phyloP scores from a whole-genome alignment of 768 basidiomycete species.

The Rhizopogon salebrosus region DNA sequence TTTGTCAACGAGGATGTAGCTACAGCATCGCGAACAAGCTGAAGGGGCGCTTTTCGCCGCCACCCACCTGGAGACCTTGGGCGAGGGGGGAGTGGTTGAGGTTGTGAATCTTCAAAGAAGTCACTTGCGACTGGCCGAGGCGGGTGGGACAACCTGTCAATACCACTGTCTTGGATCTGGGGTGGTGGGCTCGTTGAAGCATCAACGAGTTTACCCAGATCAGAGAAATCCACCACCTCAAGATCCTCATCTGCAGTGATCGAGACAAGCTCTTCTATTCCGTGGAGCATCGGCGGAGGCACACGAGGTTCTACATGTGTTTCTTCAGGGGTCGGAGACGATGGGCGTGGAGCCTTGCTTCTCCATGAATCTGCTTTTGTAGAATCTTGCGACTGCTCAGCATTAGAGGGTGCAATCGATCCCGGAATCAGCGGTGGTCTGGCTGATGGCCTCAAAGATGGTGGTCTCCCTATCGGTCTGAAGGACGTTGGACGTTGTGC shows the following conservation, averaged over 20 bases:
- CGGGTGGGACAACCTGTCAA: constrained; percentile 23
- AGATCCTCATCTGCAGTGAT: constrained; percentile 52
- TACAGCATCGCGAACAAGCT: neutral
- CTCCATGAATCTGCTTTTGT: constrained; percentile 62
- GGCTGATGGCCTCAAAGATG: constrained; percentile 27
- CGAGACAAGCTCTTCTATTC: constrained; percentile 32
- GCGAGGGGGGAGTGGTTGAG: constrained; percentile 14
- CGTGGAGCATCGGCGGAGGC: constrained; percentile 28
- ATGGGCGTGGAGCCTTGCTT: constrained; percentile 30
- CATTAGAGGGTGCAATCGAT: constrained; percentile 5
- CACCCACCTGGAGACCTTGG: constrained; percentile 38
- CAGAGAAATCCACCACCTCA: constrained; percentile 78
- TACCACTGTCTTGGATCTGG: constrained; percentile 13
- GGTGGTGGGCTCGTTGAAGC: constrained; percentile 11
- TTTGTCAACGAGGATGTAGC: neutral
- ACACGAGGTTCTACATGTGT: constrained; percentile 30
- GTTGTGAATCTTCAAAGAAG: constrained; percentile 55
- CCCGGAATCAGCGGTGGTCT: constrained; percentile 16
- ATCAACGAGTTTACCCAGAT: constrained; percentile 66
- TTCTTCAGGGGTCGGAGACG: constrained; percentile 23
- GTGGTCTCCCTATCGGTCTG: constrained; percentile 24
- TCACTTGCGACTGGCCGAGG: constrained; percentile 59
- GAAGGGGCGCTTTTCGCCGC: constrained; percentile 30
- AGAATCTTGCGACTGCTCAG: constrained; percentile 21
- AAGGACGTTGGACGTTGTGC: constrained; percentile 6